Base-by-base conservation (phyloP, 169 alveolate species). In the Eimeria zaria region DNA sequence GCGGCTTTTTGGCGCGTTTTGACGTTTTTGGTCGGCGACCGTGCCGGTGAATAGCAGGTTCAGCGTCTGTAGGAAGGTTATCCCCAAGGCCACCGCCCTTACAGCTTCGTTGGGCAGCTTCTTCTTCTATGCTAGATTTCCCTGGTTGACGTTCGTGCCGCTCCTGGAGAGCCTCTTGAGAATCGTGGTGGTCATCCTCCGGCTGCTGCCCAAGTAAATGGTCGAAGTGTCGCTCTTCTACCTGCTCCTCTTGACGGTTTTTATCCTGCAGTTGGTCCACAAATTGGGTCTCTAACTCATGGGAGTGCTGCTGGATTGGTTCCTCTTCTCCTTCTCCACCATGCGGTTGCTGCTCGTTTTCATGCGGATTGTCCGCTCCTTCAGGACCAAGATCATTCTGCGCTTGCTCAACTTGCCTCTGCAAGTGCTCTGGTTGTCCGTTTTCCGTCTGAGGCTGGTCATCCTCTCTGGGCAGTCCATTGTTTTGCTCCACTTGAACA, bases 1-100 rank as follows among this genome's bases (percentile, higher is more conserved):
- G 83, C 83, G 55, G 18, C 53, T 73, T 73, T 20, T 73, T 73
- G 33, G 83, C 20, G 83, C 83, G 83, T 16, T 39, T 73, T 9
- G 55, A 20, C 33, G 51, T 41, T 18, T 73, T 73, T 33, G 51
- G 33, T 8, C 53, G 7, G 55, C 53, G 53, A 0, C 41, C 39
- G 5, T 73, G 83, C 6, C 83, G 83, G 55, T 18, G 30, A 33
- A 53, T 33, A 39, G 27, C 83, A 41, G 53, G 14, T 1, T 39
- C 83, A 33, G 83, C 12, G 36, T 33, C 16, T 73, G 51, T 41
- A 53, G 55, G 83, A 53, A 14, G 0, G 9, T 20, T 36, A 12
- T 36, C 53, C 33, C 20, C 83, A 36, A 18, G 55, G 27, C 88
- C 88, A n/a, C 33, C 67, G n/a, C 30, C 30, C 22, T 78, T 51